Evolutionary conservation across 192 early-diverging fungal species (phyloP).

Genomic region (Podila epigama): DNA sequence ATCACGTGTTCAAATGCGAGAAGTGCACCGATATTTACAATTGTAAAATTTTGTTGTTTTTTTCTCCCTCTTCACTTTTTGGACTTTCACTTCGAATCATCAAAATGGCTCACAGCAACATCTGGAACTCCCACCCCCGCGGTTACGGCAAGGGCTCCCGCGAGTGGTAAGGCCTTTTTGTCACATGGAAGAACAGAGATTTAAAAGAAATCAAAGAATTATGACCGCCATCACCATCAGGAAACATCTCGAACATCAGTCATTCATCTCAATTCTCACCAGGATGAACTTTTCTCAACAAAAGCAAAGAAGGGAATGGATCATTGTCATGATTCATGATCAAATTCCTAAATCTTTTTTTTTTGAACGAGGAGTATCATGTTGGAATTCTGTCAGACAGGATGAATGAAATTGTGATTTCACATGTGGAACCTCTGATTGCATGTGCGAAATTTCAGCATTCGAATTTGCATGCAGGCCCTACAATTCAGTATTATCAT

Average conservation of each 20-base stretch:
- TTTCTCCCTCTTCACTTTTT: slow-evolving; percentile 3
- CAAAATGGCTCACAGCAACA: slow-evolving; percentile 95
- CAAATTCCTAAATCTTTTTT: not conserved
- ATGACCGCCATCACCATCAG: not conserved
- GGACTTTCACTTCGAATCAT: slow-evolving; percentile 30
- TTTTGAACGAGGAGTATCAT: not conserved
- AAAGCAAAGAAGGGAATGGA: no score
- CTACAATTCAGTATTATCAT: not conserved
- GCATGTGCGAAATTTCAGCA: not conserved
- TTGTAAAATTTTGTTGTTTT: slow-evolving; percentile 1
- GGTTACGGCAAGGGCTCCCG: slow-evolving; percentile 98
- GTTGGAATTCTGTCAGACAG: not conserved
- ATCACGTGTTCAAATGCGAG: no score
- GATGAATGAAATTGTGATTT: not conserved
- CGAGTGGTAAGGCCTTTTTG: slow-evolving; percentile 74
- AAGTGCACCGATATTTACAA: no score
- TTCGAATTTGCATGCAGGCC: not conserved
- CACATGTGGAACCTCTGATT: not conserved
- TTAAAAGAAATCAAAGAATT: not conserved
- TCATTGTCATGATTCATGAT: no score
- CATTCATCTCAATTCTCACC: no score
- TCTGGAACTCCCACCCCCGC: slow-evolving; percentile 98
- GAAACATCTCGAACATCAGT: no score
- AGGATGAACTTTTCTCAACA: no score
- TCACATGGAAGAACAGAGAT: not conserved